These are phyloP conservation scores for Dioscorea zingiberensis DNA, from an alignment of 106 monocot genomes.

Conservation along the genomic window DNA sequence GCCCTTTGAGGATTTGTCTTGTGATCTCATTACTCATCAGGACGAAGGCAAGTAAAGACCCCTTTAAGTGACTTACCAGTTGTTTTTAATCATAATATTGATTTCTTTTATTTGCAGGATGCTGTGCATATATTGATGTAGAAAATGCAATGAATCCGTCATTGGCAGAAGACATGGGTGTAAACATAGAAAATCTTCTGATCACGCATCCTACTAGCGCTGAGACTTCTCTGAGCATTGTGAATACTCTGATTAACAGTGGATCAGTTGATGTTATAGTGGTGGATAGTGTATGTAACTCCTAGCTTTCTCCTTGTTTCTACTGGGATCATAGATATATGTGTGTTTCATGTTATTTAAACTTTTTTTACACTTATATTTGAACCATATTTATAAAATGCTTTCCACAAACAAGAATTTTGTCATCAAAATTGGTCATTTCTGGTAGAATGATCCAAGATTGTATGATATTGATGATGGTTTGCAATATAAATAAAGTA, in stretches of 20 bases:
- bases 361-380: no score
- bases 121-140: conserved; percentile 78
- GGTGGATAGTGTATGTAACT: conserved; percentile 77
- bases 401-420: no score
- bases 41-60: background rate
- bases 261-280: conserved; percentile 85
- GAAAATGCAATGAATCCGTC: conserved; percentile 76
- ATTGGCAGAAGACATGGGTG: conserved; percentile 62
- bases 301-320: background rate
- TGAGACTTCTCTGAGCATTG: conserved; percentile 73
- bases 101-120: conserved; percentile 43
- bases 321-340: background rate
- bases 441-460: no score
- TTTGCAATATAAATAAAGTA: no score
- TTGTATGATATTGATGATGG: no score
- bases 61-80: background rate
- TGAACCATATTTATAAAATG: no score
- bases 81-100: conserved; percentile 1
- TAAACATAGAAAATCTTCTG: conserved; percentile 65
- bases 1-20: no score
- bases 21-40: no score
- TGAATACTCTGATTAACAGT: conserved; percentile 63
- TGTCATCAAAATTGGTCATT: no score
- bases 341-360: no score
- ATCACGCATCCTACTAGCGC: conserved; percentile 63